Percentiles rank a stretch among this genome's conserved stretches.
Evolutionary conservation across 2,329 filamentous ascomycete genomes (phyloP).

Genomic region (Phyllosticta citrichinensis): DNA sequence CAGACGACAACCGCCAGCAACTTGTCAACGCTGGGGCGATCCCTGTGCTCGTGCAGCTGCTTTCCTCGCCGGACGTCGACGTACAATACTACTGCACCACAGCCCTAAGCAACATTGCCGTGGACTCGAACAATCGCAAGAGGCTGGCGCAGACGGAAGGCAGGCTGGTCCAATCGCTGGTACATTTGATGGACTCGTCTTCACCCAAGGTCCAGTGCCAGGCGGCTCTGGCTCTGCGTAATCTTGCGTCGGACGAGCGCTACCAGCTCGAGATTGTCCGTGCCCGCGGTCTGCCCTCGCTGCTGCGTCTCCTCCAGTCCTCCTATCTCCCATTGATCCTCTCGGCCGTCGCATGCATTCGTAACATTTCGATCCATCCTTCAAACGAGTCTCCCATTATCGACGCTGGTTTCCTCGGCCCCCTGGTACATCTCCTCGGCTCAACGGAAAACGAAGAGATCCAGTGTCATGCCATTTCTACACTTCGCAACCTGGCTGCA

Average conservation of each 20-base stretch:
- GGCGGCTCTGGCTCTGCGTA: slow-evolving; percentile 84
- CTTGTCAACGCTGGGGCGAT: slow-evolving; percentile 97
- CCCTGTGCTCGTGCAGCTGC: slow-evolving; percentile 87
- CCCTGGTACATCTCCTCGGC: slow-evolving; percentile 83
- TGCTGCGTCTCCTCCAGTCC: slow-evolving; percentile 84
- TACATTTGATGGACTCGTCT: slow-evolving; percentile 93
- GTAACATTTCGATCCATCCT: slow-evolving; percentile 97
- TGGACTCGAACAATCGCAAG: slow-evolving; percentile 82
- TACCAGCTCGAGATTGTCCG: slow-evolving; percentile 97
- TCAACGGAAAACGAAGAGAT: slow-evolving; percentile 98
- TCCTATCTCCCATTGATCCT: slow-evolving; percentile 93
- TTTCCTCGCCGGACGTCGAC: slow-evolving; percentile 87
- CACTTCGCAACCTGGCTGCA: slow-evolving; percentile 85
- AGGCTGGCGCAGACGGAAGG: slow-evolving; percentile 85
- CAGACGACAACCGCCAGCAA: slow-evolving; percentile 95
- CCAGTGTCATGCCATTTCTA: slow-evolving; percentile 97
- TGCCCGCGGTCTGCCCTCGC: slow-evolving; percentile 70
- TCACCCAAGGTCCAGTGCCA: slow-evolving; percentile 98
- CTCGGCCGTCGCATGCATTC: slow-evolving; percentile 93
- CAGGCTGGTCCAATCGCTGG: slow-evolving; percentile 83
- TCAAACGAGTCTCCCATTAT: slow-evolving; percentile 98
- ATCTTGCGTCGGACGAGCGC: slow-evolving; percentile 94
- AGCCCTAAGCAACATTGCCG: slow-evolving; percentile 94
- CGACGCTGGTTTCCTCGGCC: slow-evolving; percentile 89
- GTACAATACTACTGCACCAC: slow-evolving; percentile 99